These are phyloP conservation scores for Zychaea mexicana DNA, from an alignment of 371 early-diverging fungal genomes.

Conservation along the genomic window DNA sequence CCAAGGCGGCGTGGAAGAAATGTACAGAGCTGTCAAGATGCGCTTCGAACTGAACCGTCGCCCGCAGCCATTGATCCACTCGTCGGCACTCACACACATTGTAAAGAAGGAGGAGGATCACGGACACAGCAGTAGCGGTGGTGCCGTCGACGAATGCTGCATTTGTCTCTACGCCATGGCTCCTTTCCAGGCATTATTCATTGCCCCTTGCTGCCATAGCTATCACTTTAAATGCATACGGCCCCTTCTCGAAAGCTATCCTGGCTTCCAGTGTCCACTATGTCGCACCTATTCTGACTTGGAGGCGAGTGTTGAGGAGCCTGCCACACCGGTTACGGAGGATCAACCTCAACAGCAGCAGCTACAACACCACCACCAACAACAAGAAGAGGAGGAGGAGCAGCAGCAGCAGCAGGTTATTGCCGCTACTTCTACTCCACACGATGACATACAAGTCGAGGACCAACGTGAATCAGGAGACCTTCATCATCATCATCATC, in stretches of 20 bases:
- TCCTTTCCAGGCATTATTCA: constrained; percentile 92
- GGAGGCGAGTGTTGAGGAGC: constrained; percentile 77
- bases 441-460: neutral
- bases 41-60: constrained; percentile 77
- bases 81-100: constrained; percentile 1
- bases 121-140: constrained; percentile 2
- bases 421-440: no score
- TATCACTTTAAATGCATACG: constrained; percentile 95
- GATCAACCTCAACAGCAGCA: neutral
- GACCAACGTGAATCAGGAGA: neutral
- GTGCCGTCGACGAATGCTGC: constrained; percentile 79
- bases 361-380: constrained; percentile 3
- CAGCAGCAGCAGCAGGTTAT: neutral
- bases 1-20: constrained; percentile 81
- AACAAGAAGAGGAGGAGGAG: neutral
- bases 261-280: constrained; percentile 91
- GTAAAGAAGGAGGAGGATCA: constrained; percentile 12
- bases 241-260: constrained; percentile 69
- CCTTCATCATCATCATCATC: neutral
- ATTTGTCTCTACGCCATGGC: constrained; percentile 91
- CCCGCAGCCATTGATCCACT: constrained; percentile 3
- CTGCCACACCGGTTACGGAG: neutral
- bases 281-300: constrained; percentile 94
- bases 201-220: constrained; percentile 94
- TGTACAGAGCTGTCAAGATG: constrained; percentile 81